Percentiles rank a stretch among this genome's conserved stretches.
These are phyloP conservation scores for Calocera viscosa DNA, from an alignment of 768 basidiomycete genomes.

Conservation along the genomic window DNA sequence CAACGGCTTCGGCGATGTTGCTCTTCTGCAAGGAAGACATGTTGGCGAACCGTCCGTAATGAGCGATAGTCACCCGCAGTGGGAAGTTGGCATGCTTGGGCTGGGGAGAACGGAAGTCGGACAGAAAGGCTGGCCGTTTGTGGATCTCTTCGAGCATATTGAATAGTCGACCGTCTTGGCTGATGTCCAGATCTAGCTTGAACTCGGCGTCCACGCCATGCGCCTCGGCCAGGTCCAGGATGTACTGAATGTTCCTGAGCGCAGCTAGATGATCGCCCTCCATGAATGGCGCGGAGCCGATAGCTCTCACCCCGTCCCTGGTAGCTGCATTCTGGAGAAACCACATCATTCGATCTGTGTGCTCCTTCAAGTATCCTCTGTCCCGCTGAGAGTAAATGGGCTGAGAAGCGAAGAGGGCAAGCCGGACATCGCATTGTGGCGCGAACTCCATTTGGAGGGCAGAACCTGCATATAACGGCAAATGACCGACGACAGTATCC, in stretches of 20 bases:
- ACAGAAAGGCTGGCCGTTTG: neutral
- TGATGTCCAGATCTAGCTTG: conserved; percentile 55
- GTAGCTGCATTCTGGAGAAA: conserved; percentile 36
- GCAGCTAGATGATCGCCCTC: conserved; percentile 40
- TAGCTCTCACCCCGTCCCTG: conserved; percentile 34
- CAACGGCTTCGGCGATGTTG: neutral
- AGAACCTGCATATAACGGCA: conserved; percentile 43
- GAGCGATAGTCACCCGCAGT: conserved; percentile 42
- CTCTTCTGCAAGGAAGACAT: conserved; percentile 31
- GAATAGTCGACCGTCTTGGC: conserved; percentile 42
- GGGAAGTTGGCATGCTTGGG: conserved; percentile 17
- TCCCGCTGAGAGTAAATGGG: neutral
- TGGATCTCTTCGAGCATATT: conserved; percentile 37
- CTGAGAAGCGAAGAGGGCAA: conserved; percentile 21
- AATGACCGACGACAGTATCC: conserved; percentile 40
- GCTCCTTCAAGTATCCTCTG: neutral
- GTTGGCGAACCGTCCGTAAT: conserved; percentile 47
- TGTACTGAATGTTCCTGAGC: conserved; percentile 40
- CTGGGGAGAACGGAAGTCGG: conserved; percentile 23
- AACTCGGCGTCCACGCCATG: conserved; percentile 42
- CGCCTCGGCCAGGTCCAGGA: conserved; percentile 38
- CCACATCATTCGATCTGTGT: neutral
- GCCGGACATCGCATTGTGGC: conserved; percentile 43
- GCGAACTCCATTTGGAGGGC: conserved; percentile 36
- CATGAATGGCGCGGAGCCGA: conserved; percentile 57